Percentiles rank a stretch among this genome's conserved stretches.
phyloP scores from a whole-genome alignment of 768 basidiomycete species.

The Mycena galericulata region DNA sequence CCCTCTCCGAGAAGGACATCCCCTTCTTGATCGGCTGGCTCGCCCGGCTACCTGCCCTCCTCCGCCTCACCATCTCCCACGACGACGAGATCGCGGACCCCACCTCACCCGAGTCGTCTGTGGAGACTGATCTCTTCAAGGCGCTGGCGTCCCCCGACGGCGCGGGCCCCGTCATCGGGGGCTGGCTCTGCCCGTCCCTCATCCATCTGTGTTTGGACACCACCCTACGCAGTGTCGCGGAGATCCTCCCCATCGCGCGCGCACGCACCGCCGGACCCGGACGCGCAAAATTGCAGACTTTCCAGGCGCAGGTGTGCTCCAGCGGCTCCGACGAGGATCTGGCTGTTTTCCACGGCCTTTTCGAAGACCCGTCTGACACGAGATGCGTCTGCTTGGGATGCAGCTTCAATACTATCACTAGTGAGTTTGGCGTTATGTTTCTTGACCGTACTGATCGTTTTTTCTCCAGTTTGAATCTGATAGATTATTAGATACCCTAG shows the following conservation, averaged over 20 bases:
- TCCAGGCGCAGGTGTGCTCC: constrained; percentile 41
- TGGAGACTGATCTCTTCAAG: constrained; percentile 34
- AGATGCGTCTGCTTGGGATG: constrained; percentile 30
- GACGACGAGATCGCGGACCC: constrained; percentile 33
- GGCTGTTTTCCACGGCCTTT: constrained; percentile 24
- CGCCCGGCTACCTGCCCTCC: constrained; percentile 42
- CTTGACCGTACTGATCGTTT: not conserved
- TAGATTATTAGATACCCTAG: too few species aligned
- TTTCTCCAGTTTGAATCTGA: not conserved
- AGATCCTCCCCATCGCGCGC: constrained; percentile 39
- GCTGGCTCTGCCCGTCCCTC: constrained; percentile 46
- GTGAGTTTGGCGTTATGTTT: not conserved
- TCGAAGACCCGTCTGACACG: constrained; percentile 12
- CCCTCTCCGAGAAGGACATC: constrained; percentile 37
- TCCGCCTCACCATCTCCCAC: constrained; percentile 38
- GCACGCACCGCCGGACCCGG: constrained; percentile 29
- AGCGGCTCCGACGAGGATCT: constrained; percentile 37
- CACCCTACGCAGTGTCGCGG: constrained; percentile 23
- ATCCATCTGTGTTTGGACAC: constrained; percentile 39
- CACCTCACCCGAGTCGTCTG: constrained; percentile 2
- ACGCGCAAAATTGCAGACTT: constrained; percentile 34
- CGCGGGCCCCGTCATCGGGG: constrained; percentile 24
- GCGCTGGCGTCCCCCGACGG: constrained; percentile 41
- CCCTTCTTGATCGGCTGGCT: constrained; percentile 47
- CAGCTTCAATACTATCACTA: constrained; percentile 10